phyloP scores from a whole-genome alignment of 768 basidiomycete genomes.

The Leucosporidium creatinivorum region DNA sequence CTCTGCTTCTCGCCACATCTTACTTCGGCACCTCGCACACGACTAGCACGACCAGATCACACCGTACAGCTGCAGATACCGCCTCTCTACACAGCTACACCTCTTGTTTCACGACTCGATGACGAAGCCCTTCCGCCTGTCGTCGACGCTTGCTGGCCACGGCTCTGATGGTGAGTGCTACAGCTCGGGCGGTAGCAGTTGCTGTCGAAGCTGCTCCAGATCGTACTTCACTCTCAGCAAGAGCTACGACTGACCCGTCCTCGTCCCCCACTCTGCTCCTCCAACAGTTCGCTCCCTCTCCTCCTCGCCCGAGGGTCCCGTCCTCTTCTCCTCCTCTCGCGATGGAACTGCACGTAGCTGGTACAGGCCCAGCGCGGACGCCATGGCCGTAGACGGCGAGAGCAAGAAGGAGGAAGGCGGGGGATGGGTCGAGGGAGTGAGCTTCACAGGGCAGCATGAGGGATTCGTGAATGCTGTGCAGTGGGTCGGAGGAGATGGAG shows the following conservation, averaged over 20 bases:
- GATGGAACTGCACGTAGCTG: constrained; percentile 22
- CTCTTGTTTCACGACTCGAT: not conserved
- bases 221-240: no score
- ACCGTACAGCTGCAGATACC: no score
- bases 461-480: constrained; percentile 32
- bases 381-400: not conserved
- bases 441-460: constrained; percentile 11
- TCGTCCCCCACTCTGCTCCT: not conserved
- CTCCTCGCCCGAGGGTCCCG: not conserved
- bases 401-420: constrained; percentile 6
- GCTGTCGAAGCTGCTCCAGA: no score
- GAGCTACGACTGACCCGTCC: constrained; percentile 1
- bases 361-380: not conserved
- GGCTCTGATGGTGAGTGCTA: constrained; percentile 12
- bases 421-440: constrained; percentile 14
- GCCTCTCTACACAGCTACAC: not conserved
- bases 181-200: no score
- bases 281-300: not conserved
- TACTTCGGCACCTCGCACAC: no score
- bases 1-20: no score
- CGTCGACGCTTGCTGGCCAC: constrained; percentile 27
- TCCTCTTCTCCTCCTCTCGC: constrained; percentile 22
- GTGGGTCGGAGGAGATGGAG: constrained; percentile 10
- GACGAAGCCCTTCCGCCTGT: constrained; percentile 11
- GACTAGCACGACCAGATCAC: no score